Evolutionary conservation across 169 alveolate genomes (phyloP), one percentile per base, ranked within the genome.

Genomic region (Nephromyces sp.): DNA sequence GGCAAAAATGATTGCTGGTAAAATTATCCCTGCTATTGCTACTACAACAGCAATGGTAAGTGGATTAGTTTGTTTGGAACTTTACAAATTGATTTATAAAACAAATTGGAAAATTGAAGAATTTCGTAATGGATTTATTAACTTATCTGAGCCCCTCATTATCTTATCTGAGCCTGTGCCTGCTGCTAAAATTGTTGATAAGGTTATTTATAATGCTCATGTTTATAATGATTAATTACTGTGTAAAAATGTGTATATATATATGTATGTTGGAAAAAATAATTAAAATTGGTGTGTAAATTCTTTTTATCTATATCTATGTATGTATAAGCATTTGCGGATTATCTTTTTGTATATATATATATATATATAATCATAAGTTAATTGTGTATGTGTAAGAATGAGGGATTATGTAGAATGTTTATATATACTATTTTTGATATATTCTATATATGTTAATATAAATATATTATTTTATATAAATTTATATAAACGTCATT

Each of bases 1-100:
- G 91, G 95, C 97, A 24, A 97, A 97, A 83, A 89, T 97, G 92
- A 96, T 96, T 31, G 98, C 99, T 6, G 99, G 99, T 27, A 95
- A 95, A 84, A 97, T 97, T 70, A 95, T 97, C 32, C 99, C 99
- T 25, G 99, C 99, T 61, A 93, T 97, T 53, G 99, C 99, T 52
- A 97, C 99, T 27, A 97, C 99, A 25, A 97, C 99, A 15, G 98
- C 99, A 30, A 95, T 96, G 96, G 89, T 95, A 64, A 94, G 98
- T 15, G 99, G 99, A 0, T 82, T 94, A 72, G 99, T 95, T 5
- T 89, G 95, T 57, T 82, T 92, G 30, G 98, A 95, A 81, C 78
- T 95, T 77, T 78, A 91, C 82, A 93, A 94, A 71, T 71, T 86
- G 62, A 74, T 86, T 27, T 67, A 73, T 51, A 76, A 83, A 72